Base-by-base conservation (phyloP, 257 asterid species). In the Solanum pennellii region DNA sequence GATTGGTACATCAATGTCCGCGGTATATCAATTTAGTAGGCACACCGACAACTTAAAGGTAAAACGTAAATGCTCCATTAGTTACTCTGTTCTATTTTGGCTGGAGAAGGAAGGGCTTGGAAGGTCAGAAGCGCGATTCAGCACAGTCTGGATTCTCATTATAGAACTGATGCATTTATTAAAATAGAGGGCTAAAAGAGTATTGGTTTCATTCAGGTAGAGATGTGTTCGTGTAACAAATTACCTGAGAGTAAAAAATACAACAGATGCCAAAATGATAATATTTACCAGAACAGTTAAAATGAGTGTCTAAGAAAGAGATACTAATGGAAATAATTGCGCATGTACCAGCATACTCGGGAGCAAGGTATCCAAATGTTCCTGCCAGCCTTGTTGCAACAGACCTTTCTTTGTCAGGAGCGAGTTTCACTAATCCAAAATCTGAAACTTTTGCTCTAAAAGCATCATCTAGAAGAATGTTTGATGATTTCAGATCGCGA, bases 301-400 rank as follows among this genome's bases (percentile, higher is more conserved):
- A 29, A 82, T 6, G 20, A 82, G 29, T 49, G 85, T 82, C 45
- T 82, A 27, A 45, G 44, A 49, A 18, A 29, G 83, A 76, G 85
- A 80, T 47, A 80, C 29, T 10, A 79, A 49, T 49, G 68, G 20
- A 9, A 49, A 18, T 29, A 47, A 29, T 16, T 16, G 44, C 12
- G 18, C 15, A 25, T 84, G 77, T 90, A 95, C 98, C 95, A 72
- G 98, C 98, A 91, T 95, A 95, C 90, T 95, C 98, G 20, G 98
- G 98, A 31, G 98, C 98, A 77, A 95, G 96, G 88, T 95, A 95
- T 52, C 98, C 97, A 39, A 95, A 95, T 5, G 98, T 95, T 73
- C 98, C 98, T 0, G 98, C 98, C 86, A 95, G 93, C 88, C 92
- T 87, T 9, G 98, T 95, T 16, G 92, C 94, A 44, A 95, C 90